Evolutionary conservation across 768 basidiomycete genomes (phyloP).

Genomic region (Lactarius sanguifluus): DNA sequence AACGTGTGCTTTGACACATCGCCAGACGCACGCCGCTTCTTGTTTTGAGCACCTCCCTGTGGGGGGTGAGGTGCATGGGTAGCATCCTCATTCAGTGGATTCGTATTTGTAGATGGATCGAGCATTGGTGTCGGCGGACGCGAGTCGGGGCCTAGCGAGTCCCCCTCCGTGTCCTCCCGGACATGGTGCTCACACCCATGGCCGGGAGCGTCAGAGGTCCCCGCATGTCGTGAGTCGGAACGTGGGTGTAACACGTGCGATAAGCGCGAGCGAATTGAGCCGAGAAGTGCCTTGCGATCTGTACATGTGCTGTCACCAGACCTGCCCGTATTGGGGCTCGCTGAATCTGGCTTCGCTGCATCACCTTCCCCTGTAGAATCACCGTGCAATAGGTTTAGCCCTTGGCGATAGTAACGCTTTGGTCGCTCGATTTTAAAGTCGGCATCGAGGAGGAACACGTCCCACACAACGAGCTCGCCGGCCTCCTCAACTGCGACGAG

Average conservation of each 20-base stretch:
- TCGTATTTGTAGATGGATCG: conserved; percentile 76
- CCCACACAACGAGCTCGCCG: conserved; percentile 87
- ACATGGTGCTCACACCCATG: conserved; percentile 23
- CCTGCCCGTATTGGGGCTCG: conserved; percentile 24
- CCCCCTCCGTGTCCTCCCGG: conserved; percentile 18
- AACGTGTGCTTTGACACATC: conserved; percentile 93
- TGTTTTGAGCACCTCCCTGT: conserved; percentile 39
- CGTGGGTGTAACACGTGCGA: conserved; percentile 13
- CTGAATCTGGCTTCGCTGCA: conserved; percentile 2
- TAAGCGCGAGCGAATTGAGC: conserved; percentile 47
- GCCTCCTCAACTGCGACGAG: conserved; percentile 84
- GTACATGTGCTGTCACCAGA: conserved; percentile 36
- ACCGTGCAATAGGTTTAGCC: conserved; percentile 63
- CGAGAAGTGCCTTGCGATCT: conserved; percentile 36
- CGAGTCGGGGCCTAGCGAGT: conserved; percentile 30
- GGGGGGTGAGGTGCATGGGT: conserved; percentile 34
- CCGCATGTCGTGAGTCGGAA: conserved; percentile 17
- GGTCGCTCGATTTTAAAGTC: conserved; percentile 92
- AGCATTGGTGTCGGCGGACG: conserved; percentile 57
- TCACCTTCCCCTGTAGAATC: conserved; percentile 31
- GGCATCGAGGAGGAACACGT: conserved; percentile 88
- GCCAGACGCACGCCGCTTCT: conserved; percentile 46
- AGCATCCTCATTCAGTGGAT: conserved; percentile 46
- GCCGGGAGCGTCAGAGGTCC: not conserved
- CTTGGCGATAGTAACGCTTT: conserved; percentile 83